A percentile compares a stretch with the other conserved stretches of the same genome.
phyloP scores from a whole-genome alignment of 2,329 filamentous ascomycete genomes.

The Drechslerella coelobrocha region DNA sequence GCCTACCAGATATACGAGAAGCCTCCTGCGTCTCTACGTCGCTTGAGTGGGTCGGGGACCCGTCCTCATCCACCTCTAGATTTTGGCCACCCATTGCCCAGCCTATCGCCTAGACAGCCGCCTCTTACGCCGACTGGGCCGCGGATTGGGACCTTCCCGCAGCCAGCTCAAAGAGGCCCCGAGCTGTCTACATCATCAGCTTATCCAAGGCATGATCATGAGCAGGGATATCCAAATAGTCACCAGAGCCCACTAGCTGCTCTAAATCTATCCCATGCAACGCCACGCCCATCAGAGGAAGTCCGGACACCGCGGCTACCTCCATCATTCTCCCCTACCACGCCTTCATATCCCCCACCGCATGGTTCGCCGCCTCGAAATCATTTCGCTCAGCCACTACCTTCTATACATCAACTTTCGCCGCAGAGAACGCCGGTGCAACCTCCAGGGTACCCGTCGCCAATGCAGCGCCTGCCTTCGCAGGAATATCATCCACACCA shows the following conservation, averaged over 20 bases:
- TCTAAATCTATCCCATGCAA: conserved; percentile 28
- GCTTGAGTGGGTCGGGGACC: conserved; percentile 29
- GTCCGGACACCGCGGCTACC: conserved; percentile 26
- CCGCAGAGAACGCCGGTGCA: conserved; percentile 36
- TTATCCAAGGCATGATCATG: conserved; percentile 23
- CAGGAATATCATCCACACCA: conserved; percentile 43
- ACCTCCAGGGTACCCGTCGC: conserved; percentile 34
- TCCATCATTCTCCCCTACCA: conserved; percentile 36
- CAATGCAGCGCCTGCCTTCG: conserved; percentile 39
- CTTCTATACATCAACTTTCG: conserved; percentile 42
- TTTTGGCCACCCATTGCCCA: conserved; percentile 27
- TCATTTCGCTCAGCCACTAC: conserved; percentile 27
- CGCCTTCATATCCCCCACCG: conserved; percentile 31
- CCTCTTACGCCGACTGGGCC: conserved; percentile 39
- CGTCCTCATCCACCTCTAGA: conserved; percentile 29
- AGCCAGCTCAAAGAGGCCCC: conserved; percentile 10
- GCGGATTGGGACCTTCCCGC: conserved; percentile 38
- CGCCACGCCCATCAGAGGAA: conserved; percentile 20
- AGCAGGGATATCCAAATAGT: conserved; percentile 22
- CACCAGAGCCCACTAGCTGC: conserved; percentile 31
- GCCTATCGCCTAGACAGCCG: conserved; percentile 29
- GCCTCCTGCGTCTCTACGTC: conserved; percentile 25
- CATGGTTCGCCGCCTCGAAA: conserved; percentile 26
- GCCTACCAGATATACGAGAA: conserved; percentile 42
- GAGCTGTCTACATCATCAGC: conserved; percentile 27